Conservation (phyloP, 2,329 filamentous ascomycete genomes). For the Colletotrichum nymphaeae region DNA sequence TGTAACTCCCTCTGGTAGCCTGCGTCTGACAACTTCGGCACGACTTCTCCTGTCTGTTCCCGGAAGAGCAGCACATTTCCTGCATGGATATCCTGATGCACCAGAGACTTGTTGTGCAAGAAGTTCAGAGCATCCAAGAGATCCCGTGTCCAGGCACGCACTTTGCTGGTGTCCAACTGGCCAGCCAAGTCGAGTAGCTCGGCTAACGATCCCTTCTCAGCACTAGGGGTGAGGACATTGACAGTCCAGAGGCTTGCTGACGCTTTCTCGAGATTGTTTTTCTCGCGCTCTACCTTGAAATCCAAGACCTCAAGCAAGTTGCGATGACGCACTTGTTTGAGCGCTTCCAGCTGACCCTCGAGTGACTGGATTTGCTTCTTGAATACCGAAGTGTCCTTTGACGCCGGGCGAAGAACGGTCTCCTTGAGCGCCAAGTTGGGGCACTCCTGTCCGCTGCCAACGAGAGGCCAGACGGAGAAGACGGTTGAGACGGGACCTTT, state of each 20-base stretch:
- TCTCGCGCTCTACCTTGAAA: conserved; percentile 77
- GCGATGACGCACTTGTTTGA: conserved; percentile 80
- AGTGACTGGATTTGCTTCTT: conserved; percentile 82
- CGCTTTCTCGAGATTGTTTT: conserved; percentile 49
- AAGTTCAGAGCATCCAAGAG: conserved; percentile 89
- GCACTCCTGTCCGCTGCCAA: conserved; percentile 64
- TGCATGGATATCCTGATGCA: conserved; percentile 85
- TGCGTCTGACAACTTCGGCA: conserved; percentile 80
- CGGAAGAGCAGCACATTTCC: conserved; percentile 83
- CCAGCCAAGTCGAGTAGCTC: conserved; percentile 86
- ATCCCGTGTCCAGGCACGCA: conserved; percentile 91
- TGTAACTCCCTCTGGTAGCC: conserved; percentile 78
- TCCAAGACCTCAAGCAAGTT: conserved; percentile 85
- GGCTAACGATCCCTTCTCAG: conserved; percentile 84
- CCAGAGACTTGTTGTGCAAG: conserved; percentile 84
- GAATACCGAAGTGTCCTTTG: conserved; percentile 70
- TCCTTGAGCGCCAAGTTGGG: conserved; percentile 81
- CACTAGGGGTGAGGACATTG: conserved; percentile 79
- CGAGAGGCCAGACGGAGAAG: conserved; percentile 78
- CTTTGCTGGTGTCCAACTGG: conserved; percentile 77
- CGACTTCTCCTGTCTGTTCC: conserved; percentile 74
- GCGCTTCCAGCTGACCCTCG: conserved; percentile 79
- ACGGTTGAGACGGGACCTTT: conserved; percentile 75
- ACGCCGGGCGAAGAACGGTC: conserved; percentile 67
- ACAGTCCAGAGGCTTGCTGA: conserved; percentile 72